Evolutionary conservation across 805 yeast species (phyloP), one percentile per base, ranked within the genome.

Genomic region (Starmerella ratchasimensis): DNA sequence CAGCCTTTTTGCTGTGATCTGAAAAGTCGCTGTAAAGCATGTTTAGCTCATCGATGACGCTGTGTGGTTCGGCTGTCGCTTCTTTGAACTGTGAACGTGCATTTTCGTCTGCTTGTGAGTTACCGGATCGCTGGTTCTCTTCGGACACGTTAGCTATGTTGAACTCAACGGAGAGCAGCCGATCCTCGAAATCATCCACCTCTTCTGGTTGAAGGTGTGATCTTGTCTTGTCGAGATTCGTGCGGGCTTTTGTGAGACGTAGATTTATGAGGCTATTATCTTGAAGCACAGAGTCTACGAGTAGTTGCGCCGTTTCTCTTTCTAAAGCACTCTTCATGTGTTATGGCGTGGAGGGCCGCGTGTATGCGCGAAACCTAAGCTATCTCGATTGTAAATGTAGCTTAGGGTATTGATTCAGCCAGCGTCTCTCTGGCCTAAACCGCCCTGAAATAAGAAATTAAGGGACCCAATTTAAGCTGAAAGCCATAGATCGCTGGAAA

Each of bases 1-100:
- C 15, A 10, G 9, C 28, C 15, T 15, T 7, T 11, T 15, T 11
- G 15, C n/a, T 13, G 20, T 28, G 14, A 15, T 31, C 27, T 6
- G 33, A 7, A n/a, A 28, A 11, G 13, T 45, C 49, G 14, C 41
- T 34, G 15, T 37, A 15, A 17, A 45, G 31, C 31, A 38, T 21
- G 20, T 45, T 45, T 9, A 45, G 44, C 28, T 45, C 49, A 27
- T 41, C 46, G 4, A 45, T 28, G 6, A 34, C 30, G n/a, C 32
- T 21, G 22, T 15, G 30, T 11, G 28, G 28, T 15, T 26, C 7
- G 15, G 13, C 15, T 26, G 7, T 7, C 14, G 8, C 13, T 11
- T 7, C 14, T 13, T n/a, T 26, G 5, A 10, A 6, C 7, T 6
- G 6, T 6, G 13, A 5, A 5, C 7, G 15, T 8, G 32, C 21